Conservation (phyloP, 495 filamentous ascomycete species). For the Delitschia confertaspora region DNA sequence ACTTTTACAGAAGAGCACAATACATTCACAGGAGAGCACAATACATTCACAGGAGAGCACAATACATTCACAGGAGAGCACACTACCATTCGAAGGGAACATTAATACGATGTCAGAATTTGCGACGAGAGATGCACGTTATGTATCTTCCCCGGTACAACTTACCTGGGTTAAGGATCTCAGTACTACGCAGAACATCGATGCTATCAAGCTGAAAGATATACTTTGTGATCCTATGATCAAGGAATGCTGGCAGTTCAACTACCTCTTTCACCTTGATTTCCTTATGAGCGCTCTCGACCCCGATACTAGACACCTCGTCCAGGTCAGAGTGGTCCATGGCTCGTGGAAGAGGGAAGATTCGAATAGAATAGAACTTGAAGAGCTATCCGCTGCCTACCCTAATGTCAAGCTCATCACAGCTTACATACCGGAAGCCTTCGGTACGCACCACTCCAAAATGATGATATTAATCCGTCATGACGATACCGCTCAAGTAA, state of each 20-base stretch:
- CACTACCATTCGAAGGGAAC: too few relatives aligned
- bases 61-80: too few relatives aligned
- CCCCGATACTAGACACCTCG: conserved; percentile 52
- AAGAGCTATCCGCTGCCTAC: conserved; percentile 54
- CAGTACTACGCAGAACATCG: conserved; percentile 51
- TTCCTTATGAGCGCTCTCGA: conserved; percentile 65
- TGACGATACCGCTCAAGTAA: conserved; percentile 65
- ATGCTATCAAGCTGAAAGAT: conserved; percentile 57
- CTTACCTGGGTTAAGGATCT: conserved; percentile 65
- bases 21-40: too few relatives aligned
- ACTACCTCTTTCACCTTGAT: conserved; percentile 74
- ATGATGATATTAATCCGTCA: conserved; percentile 76
- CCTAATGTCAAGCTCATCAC: conserved; percentile 60
- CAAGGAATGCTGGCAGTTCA: conserved; percentile 82
- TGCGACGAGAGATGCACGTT: neutral
- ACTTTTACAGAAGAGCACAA: too few relatives aligned
- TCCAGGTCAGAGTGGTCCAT: conserved; percentile 71
- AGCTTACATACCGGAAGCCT: conserved; percentile 76
- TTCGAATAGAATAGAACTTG: conserved; percentile 45
- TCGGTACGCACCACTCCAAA: conserved; percentile 82
- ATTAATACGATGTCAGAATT: too few relatives aligned
- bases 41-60: too few relatives aligned
- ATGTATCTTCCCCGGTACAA: conserved; percentile 55
- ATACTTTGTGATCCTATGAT: conserved; percentile 78
- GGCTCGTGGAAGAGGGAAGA: conserved; percentile 81